Evolutionary conservation across 2,329 filamentous ascomycete genomes (phyloP), one percentile per base, ranked within the genome.

Genomic region (Nothomitra cinnamomea): DNA sequence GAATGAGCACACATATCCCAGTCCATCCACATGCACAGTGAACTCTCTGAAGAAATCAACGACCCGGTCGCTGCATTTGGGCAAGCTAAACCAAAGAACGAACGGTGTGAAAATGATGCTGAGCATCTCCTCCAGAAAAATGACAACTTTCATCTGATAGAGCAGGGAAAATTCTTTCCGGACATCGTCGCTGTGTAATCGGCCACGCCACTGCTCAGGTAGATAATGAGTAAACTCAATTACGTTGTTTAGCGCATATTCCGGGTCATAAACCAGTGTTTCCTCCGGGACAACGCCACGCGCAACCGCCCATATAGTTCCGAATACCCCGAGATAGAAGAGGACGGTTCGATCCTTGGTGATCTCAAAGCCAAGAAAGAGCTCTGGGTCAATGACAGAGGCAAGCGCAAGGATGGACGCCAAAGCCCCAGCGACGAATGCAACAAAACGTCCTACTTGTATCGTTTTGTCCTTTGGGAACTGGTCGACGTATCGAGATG

Each of bases 11-110:
- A 96, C 87, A 59, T 95, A 90, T 21, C 92, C 92, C 36, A 98
- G 76, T 0, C 92, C 92, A 63, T 98, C 92, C 15, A 98, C 90
- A 60, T 98, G 89, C 21, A 98, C 82, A 0, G 92, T 96, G 60
- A 96, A 95, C 64, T 98, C 92, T 40, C 92, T 82, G 72, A 98
- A 96, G 68, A 98, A 98, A 68, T 98, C 92, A 55, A 96, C 83
- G 58, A 98, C 83, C 56, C 89, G 86, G 60, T 96, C 90, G 64
- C 85, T 90, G 66, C 86, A 94, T 60, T 82, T 84, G 0, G 89
- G 87, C 35, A 96, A 74, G 57, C 86, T 89, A 63, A 86, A 83
- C 69, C 89, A 85, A 12, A 98, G 76, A 42, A 98, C 78, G 61
- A 95, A 82, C 0, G 92, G 92, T 0, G 90, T 94, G 55, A 94